Evolutionary conservation across 805 yeast genomes (phyloP), one percentile per base, ranked within the genome.

Genomic region (Yarrowia sp.): DNA sequence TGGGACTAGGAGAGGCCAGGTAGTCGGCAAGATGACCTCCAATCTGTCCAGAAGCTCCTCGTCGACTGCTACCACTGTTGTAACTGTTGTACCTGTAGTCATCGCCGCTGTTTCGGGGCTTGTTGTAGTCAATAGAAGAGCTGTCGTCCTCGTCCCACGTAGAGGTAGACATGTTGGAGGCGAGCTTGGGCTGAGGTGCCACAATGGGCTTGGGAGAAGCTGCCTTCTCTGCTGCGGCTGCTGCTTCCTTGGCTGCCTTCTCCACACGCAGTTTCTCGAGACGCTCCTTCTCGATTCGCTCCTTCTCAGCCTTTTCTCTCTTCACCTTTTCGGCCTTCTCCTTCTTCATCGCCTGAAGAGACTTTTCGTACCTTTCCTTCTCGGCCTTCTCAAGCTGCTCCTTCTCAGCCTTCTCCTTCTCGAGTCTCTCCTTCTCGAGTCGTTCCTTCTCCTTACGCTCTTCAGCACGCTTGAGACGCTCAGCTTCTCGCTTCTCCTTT

Each of bases 1-100:
- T 43, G 36, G 65, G 65, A n/a, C 65, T 59, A 11, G 65, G 65
- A 35, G 65, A 59, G 8, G 65, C 65, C 16, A 59, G 43, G 19
- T 59, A 59, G 42, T 59, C 65, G 1, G 65, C 65, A 3, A 59
- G 35, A 3, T 59, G 65, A 16, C 65, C 65, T n/a, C 65, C 65
- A 35, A 59, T 59, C 35, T 59, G 65, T 11, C 65, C 65, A 35
- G 41, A 35, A 8, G 52, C 52, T n/a, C 52, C 52, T 2, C 52
- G 52, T 14, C 65, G 65, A 3, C 48, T 42, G 52, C 45, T 59
- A 16, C 42, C 19, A 19, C 52, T 59, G 63, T 53, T 53, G 41
- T 14, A 43, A 10, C 49, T 56, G 49, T 59, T 59, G 52, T 8
- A 59, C 42, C 35, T 59, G 35, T 59, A 26, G 42, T 59, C 40